A percentile compares a stretch with the other conserved stretches of the same genome.
These are phyloP conservation scores for Ascochyta fabae DNA, from an alignment of 2,329 filamentous ascomycete genomes.

Conservation along the genomic window DNA sequence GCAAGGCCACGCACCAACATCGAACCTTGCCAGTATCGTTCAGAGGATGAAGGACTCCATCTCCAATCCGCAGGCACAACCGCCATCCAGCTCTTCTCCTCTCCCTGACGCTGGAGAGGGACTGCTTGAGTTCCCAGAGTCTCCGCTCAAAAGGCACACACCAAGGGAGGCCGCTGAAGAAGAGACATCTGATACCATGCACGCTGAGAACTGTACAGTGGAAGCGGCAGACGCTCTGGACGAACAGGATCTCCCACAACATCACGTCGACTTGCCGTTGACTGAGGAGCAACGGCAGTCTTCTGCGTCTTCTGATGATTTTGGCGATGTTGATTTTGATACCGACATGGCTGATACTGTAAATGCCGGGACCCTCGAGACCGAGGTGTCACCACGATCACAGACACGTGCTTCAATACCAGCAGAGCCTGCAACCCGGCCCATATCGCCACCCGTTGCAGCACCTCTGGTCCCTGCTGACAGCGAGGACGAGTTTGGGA, in stretches of 20 bases:
- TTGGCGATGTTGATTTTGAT: conserved; percentile 46
- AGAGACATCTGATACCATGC: conserved; percentile 16
- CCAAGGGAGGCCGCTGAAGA: conserved; percentile 1
- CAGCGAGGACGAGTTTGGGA: conserved; percentile 54
- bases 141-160: conserved; percentile 40
- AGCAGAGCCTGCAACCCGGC: conserved; percentile 13
- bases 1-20: conserved; percentile 32
- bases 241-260: conserved; percentile 1
- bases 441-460: background rate
- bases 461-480: conserved; percentile 13
- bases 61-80: conserved; percentile 36
- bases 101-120: conserved; percentile 46
- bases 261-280: conserved; percentile 7
- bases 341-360: conserved; percentile 41
- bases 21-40: conserved; percentile 45
- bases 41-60: conserved; percentile 56
- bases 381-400: conserved; percentile 12
- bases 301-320: conserved; percentile 44
- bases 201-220: conserved; percentile 8
- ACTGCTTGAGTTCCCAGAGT: conserved; percentile 27
- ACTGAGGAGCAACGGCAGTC: conserved; percentile 14
- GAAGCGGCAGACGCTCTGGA: conserved; percentile 4
- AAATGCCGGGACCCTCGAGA: conserved; percentile 26
- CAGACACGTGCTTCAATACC: conserved; percentile 16
- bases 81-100: conserved; percentile 57